Conservation (phyloP, 192 early-diverging fungal species). For the Coemansia sp. region DNA sequence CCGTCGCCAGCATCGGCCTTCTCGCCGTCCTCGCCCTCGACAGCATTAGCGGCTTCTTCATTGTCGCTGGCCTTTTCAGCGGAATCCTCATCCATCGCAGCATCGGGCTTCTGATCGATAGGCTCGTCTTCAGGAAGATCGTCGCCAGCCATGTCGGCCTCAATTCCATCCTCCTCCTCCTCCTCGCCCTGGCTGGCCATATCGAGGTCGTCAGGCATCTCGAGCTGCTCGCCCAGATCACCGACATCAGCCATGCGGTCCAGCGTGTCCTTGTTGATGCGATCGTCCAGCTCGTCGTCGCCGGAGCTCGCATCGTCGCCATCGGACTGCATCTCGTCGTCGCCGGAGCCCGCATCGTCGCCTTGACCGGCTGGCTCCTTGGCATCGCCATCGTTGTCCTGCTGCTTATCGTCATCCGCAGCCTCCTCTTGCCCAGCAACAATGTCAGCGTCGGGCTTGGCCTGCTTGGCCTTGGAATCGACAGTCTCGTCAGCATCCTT, state of each 20-base stretch:
- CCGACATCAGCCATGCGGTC: slow-evolving; percentile 58
- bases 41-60: slow-evolving; percentile 45
- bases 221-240: slow-evolving; percentile 60
- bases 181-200: slow-evolving; percentile 59
- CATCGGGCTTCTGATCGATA: slow-evolving; percentile 34
- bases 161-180: slow-evolving; percentile 46
- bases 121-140: slow-evolving; percentile 60
- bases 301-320: slow-evolving; percentile 58
- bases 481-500: slow-evolving; percentile 56
- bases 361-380: slow-evolving; percentile 11
- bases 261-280: slow-evolving; percentile 53
- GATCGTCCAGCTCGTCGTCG: slow-evolving; percentile 56
- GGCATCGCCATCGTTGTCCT: slow-evolving; percentile 25
- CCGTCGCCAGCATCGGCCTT: slow-evolving; percentile 26
- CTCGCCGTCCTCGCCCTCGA: slow-evolving; percentile 27
- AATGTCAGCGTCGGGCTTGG: slow-evolving; percentile 46
- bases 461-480: slow-evolving; percentile 51
- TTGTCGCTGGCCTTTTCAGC: slow-evolving; percentile 31
- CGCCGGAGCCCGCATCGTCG: slow-evolving; percentile 22
- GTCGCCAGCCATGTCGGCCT: slow-evolving; percentile 50
- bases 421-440: slow-evolving; percentile 48
- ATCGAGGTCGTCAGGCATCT: slow-evolving; percentile 62
- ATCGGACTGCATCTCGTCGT: slow-evolving; percentile 36
- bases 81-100: slow-evolving; percentile 10
- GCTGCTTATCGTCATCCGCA: background rate